These are phyloP conservation scores for Vitis riparia DNA, from an alignment of 164 flowering plant genomes.

Conservation along the genomic window DNA sequence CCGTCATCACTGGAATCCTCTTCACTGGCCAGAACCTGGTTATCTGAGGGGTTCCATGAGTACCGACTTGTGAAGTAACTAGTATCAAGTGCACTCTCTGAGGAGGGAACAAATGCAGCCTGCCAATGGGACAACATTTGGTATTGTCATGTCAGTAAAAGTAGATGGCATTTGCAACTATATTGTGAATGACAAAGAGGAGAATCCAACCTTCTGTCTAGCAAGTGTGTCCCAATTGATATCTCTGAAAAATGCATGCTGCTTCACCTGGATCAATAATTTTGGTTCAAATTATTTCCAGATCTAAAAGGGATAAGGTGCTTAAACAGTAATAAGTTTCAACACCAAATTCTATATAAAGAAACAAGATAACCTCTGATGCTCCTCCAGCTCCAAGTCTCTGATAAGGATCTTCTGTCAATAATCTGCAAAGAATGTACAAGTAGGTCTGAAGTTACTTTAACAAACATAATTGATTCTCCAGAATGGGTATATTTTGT, in stretches of 20 bases:
- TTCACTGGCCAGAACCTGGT: slow-evolving; percentile 59
- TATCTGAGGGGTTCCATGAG: slow-evolving; percentile 83
- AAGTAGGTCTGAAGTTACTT: background rate
- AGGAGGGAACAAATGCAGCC: slow-evolving; percentile 99
- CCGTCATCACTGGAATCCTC: slow-evolving; percentile 86
- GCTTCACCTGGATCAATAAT: slow-evolving; percentile 72
- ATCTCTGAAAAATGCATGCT: slow-evolving; percentile 87
- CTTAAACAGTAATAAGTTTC: background rate
- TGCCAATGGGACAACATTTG: slow-evolving; percentile 21
- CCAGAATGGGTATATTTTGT: background rate
- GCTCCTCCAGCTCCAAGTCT: slow-evolving; percentile 98
- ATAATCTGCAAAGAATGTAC: slow-evolving; percentile 48
- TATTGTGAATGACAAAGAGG: background rate
- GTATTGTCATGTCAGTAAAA: background rate
- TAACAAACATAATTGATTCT: background rate
- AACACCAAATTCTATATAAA: background rate
- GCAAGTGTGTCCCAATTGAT: slow-evolving; percentile 99
- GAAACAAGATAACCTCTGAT: slow-evolving; percentile 60
- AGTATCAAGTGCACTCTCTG: slow-evolving; percentile 90
- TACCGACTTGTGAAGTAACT: slow-evolving; percentile 98
- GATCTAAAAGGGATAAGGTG: background rate
- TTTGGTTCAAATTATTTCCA: slow-evolving; percentile 2
- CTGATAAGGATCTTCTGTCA: slow-evolving; percentile 94
- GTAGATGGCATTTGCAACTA: background rate
- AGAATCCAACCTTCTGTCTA: slow-evolving; percentile 81